phyloP scores from a whole-genome alignment of 1,139 yeast genomes.

The Geotrichum cucujoidarum region DNA sequence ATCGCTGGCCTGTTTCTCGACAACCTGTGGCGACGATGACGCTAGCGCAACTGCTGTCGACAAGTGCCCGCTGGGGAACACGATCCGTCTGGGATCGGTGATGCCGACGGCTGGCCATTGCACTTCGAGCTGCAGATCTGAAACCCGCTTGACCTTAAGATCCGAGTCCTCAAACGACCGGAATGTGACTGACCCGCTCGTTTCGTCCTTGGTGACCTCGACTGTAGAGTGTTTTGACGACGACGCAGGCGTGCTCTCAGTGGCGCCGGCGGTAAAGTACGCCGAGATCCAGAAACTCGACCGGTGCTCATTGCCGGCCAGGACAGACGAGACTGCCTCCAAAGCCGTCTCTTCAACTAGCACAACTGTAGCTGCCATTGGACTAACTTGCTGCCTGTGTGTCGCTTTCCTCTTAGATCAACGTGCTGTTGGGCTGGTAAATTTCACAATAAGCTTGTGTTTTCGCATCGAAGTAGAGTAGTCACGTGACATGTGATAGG shows the following conservation, averaged over 20 bases:
- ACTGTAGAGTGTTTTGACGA: not conserved
- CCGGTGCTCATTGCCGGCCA: constrained; percentile 24
- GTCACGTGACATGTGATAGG: not conserved
- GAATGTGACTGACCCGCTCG: not conserved
- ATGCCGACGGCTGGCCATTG: constrained; percentile 12
- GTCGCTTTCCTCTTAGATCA: too few relatives aligned
- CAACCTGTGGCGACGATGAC: not conserved
- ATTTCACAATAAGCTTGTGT: too few relatives aligned
- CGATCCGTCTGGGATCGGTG: constrained; percentile 19
- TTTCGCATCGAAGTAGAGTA: not conserved
- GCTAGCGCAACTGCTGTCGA: not conserved
- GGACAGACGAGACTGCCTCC: constrained; percentile 38
- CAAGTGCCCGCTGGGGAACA: constrained; percentile 16
- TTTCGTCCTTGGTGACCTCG: not conserved
- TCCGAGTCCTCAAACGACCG: not conserved
- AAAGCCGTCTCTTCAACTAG: constrained; percentile 13
- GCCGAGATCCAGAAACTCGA: constrained; percentile 39
- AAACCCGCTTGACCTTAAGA: not conserved
- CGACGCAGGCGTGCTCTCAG: not conserved
- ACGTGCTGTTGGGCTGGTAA: too few relatives aligned
- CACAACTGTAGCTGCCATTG: constrained; percentile 5
- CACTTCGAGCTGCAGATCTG: not conserved
- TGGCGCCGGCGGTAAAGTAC: not conserved
- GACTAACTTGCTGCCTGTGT: too few relatives aligned
- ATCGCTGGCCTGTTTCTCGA: constrained; percentile 4